These are phyloP conservation scores for Phanerodontia chrysosporium DNA, from an alignment of 768 basidiomycete genomes.

Conservation along the genomic window DNA sequence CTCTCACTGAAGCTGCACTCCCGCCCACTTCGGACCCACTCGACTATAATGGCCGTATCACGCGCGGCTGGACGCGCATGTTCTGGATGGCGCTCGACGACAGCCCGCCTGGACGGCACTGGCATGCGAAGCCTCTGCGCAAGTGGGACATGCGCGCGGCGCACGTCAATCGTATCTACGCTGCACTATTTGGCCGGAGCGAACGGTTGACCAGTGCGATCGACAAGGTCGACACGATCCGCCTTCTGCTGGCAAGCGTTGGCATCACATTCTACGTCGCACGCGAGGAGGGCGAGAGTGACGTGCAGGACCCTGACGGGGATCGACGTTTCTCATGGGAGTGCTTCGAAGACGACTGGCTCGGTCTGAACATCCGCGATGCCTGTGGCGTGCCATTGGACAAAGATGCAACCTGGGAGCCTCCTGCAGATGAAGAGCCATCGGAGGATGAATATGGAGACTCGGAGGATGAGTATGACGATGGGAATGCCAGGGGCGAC, in stretches of 20 bases:
- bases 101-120: background rate
- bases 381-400: conserved; percentile 1
- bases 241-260: conserved; percentile 6
- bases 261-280: conserved; percentile 6
- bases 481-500: no score
- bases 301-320: background rate
- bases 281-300: background rate
- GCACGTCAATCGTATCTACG: background rate
- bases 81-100: conserved; percentile 2
- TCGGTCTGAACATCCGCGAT: conserved; percentile 1
- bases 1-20: background rate
- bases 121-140: background rate
- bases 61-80: background rate
- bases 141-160: background rate
- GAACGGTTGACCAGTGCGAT: background rate
- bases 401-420: background rate
- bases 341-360: conserved; percentile 10
- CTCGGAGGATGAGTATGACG: background rate
- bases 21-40: background rate
- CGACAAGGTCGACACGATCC: conserved; percentile 6
- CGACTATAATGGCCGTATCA: background rate
- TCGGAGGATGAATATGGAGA: background rate
- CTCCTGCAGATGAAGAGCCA: background rate
- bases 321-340: background rate
- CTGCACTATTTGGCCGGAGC: conserved; percentile 1